phyloP scores from a whole-genome alignment of 148 eudicot genomes.

The Camellia lanceoleosa region DNA sequence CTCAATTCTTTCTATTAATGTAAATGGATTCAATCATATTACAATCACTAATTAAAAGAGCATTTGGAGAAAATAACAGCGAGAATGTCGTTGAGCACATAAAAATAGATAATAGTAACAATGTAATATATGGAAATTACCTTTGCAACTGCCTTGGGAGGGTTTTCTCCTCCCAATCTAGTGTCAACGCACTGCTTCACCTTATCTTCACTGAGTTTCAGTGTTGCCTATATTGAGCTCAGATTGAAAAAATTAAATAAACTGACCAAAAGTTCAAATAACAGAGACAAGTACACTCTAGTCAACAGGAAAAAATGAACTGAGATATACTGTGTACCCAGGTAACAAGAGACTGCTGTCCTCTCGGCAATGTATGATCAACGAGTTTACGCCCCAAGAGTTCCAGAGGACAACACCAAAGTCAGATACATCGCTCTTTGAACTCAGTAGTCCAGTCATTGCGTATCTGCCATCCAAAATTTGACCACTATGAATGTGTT shows the following conservation, averaged over 20 bases:
- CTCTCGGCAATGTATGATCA: slow-evolving; percentile 79
- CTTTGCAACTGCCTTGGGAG: slow-evolving; percentile 82
- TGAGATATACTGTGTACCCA: slow-evolving; percentile 46
- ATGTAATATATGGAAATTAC: slow-evolving; percentile 21
- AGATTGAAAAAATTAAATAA: background rate
- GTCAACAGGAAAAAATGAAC: background rate
- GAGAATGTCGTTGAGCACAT: background rate
- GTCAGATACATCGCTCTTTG: slow-evolving; percentile 86
- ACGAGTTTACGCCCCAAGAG: slow-evolving; percentile 83
- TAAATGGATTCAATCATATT: no score
- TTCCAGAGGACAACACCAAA: slow-evolving; percentile 84
- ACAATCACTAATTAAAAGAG: background rate
- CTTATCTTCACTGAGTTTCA: slow-evolving; percentile 77
- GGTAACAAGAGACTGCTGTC: slow-evolving; percentile 81
- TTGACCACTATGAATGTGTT: background rate
- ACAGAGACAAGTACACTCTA: no score
- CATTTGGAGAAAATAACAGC: background rate
- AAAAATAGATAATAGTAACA: background rate
- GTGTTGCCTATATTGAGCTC: slow-evolving; percentile 53
- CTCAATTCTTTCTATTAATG: no score
- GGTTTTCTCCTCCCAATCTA: slow-evolving; percentile 59
- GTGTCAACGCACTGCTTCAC: slow-evolving; percentile 71
- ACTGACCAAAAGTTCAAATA: no score
- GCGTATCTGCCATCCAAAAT: slow-evolving; percentile 51
- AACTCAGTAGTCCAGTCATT: slow-evolving; percentile 78